Base-by-base conservation (phyloP, 2,329 filamentous ascomycete species). In the Aureobasidium sp. region DNA sequence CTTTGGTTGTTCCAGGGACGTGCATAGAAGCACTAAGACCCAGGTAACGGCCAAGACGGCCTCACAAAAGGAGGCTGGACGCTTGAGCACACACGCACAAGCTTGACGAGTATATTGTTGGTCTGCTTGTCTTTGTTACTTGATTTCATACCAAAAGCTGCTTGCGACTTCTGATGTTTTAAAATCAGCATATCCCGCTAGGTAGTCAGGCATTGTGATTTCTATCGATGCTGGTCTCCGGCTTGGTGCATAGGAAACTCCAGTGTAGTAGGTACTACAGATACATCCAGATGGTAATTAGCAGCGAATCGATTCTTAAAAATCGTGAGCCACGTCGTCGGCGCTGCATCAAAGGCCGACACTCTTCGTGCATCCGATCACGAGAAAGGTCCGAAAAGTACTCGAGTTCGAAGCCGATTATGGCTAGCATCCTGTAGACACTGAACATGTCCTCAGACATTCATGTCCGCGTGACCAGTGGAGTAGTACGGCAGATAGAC, bases 1-100 rank as follows among this genome's bases (percentile, higher is more conserved):
- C 29, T 25, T 46, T 57, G 53, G 40, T 57, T 57, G 38, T 57
- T 46, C 53, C 53, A 46, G 53, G 53, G 2, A 29, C 42, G 53
- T 57, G 42, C 40, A 19, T 19, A 11, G 19, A 23, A 35, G 45
- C 45, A 11, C 33, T n/a, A n/a, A 31, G 29, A 35, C 6, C 1
- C n/a, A n/a, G n/a, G n/a, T n/a, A n/a, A n/a, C n/a, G n/a, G n/a
- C n/a, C n/a, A n/a, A 33, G 25, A 51, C 40, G 40, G 40, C 25
- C 21, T 25, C 7, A 17, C 13, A 37, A 37, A 19, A 21, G 17
- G 43, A 17, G 15, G 43, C 25, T 23, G 15, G 2, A 17, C 25
- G 17, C 43, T n/a, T 6, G 15, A 46, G 47, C 33, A 37, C 37
- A 53, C 35, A 19, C 51, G n/a, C 37, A 37, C 23, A n/a, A 19